Conservation (phyloP, 345 rosid genomes). For the Pugionium dolabratum region DNA sequence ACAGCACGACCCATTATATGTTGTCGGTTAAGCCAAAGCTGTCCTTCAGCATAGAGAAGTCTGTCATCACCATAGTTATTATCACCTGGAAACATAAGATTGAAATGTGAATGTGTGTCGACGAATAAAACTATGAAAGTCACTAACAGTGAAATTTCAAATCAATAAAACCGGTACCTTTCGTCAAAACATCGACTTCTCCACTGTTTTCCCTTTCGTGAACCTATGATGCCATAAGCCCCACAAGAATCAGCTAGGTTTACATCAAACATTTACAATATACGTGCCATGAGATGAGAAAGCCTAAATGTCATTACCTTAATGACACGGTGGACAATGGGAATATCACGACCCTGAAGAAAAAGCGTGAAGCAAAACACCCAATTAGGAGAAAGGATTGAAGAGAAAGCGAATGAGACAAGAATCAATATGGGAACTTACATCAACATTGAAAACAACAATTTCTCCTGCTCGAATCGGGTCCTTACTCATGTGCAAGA, state of each 20-base stretch:
- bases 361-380: not conserved
- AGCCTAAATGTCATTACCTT: slow-evolving; percentile 17
- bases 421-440: slow-evolving; percentile 12
- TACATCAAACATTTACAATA: not conserved
- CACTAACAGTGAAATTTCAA: slow-evolving; percentile 15
- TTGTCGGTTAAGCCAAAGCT: slow-evolving; percentile 78
- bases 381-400: not conserved
- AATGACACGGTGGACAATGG: slow-evolving; percentile 45
- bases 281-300: slow-evolving; percentile 1
- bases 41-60: slow-evolving; percentile 82
- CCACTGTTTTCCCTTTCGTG: slow-evolving; percentile 83
- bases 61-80: slow-evolving; percentile 83
- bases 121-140: slow-evolving; percentile 3
- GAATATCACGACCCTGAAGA: slow-evolving; percentile 46
- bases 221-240: slow-evolving; percentile 51
- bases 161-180: slow-evolving; percentile 56
- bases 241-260: slow-evolving; percentile 11
- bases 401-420: not conserved
- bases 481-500: slow-evolving; percentile 61
- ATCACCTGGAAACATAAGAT: slow-evolving; percentile 52
- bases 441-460: slow-evolving; percentile 64
- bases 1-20: slow-evolving; percentile 93
- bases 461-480: slow-evolving; percentile 76
- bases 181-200: slow-evolving; percentile 94
- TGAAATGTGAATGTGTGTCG: slow-evolving; percentile 13